Percentiles rank a stretch among this genome's conserved stretches.
phyloP scores from a whole-genome alignment of 306 rosid species.

The Betula pendula region DNA sequence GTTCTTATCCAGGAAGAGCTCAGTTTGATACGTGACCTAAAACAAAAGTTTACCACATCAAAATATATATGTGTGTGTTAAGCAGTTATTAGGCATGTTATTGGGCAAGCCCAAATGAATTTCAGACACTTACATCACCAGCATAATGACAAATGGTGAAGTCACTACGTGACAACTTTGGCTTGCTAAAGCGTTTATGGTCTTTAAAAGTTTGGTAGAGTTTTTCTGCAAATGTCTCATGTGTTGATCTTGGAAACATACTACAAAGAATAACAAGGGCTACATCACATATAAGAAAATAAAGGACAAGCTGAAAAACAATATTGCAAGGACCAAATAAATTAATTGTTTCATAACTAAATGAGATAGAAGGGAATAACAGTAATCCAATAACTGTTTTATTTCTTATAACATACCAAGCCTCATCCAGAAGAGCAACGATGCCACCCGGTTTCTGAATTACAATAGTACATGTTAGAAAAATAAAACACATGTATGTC shows the following conservation, averaged over 20 bases:
- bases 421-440: constrained; percentile 96
- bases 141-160: constrained; percentile 91
- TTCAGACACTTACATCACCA: constrained; percentile 75
- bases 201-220: constrained; percentile 86
- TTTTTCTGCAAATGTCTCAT: constrained; percentile 86
- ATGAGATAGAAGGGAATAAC: constrained; percentile 13
- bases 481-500: neutral
- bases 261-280: constrained; percentile 55
- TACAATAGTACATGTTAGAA: constrained; percentile 43
- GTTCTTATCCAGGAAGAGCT: constrained; percentile 89
- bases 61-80: neutral
- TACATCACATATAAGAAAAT: constrained; percentile 29
- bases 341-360: constrained; percentile 11
- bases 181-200: constrained; percentile 94
- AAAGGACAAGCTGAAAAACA: constrained; percentile 3
- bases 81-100: constrained; percentile 12
- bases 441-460: constrained; percentile 97
- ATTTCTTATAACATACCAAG: constrained; percentile 65
- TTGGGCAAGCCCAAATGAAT: constrained; percentile 11
- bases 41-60: constrained; percentile 17
- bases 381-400: constrained; percentile 3
- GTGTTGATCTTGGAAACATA: constrained; percentile 98
- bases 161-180: constrained; percentile 81
- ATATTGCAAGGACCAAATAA: constrained; percentile 3
- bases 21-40: constrained; percentile 96